phyloP scores from a whole-genome alignment of 2,329 filamentous ascomycete genomes.

The Pseudogymnoascus sp. region DNA sequence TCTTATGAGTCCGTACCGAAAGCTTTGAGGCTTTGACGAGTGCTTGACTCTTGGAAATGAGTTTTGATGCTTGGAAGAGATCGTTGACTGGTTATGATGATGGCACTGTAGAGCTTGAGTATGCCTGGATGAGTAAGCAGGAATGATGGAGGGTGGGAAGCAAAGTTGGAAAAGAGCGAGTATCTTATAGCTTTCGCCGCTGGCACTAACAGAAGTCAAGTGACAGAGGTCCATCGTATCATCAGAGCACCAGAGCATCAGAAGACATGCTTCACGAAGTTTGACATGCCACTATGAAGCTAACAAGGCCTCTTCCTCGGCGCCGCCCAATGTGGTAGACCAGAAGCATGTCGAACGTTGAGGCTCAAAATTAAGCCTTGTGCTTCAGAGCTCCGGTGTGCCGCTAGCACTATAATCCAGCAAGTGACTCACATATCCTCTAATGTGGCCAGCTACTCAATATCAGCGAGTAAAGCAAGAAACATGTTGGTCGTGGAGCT shows the following conservation, averaged over 20 bases:
- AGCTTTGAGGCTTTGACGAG: conserved; percentile 1
- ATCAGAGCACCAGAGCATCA: background rate
- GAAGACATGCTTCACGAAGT: background rate
- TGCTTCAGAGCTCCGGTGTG: background rate
- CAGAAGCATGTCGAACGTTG: background rate
- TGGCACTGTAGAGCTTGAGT: conserved; percentile 10
- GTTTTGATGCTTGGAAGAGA: conserved; percentile 3
- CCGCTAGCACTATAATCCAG: background rate
- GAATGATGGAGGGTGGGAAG: conserved; percentile 1
- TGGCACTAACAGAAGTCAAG: background rate
- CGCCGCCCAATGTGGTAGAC: background rate
- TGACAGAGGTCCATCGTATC: background rate
- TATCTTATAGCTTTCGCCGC: background rate
- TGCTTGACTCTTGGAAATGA: conserved; percentile 3
- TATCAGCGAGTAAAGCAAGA: background rate
- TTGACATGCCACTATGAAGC: background rate
- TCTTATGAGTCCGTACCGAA: background rate
- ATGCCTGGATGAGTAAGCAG: conserved; percentile 8
- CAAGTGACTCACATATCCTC: background rate
- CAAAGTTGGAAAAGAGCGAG: background rate
- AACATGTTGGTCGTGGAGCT: background rate
- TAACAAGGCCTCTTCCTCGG: background rate
- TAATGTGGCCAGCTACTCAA: background rate
- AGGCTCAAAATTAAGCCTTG: background rate
- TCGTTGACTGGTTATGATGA: background rate